Percentiles rank a stretch among this genome's conserved stretches.
These are phyloP conservation scores for Russula brevipes DNA, from an alignment of 768 basidiomycete species.

Conservation along the genomic window DNA sequence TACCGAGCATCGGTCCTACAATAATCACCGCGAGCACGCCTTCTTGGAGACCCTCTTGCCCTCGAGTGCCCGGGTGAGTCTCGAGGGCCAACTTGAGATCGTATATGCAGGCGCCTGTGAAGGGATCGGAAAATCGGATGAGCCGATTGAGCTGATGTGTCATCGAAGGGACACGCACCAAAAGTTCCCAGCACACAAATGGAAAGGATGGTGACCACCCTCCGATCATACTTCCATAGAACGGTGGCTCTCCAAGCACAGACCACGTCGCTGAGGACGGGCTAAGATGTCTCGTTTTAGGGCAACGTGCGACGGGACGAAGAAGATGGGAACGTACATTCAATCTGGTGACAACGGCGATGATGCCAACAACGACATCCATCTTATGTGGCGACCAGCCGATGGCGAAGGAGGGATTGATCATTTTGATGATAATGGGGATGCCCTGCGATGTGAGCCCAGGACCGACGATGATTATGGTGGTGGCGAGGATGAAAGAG, in stretches of 20 bases:
- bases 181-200: slow-evolving; percentile 8
- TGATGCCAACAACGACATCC: neutral
- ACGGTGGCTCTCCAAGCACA: slow-evolving; percentile 18
- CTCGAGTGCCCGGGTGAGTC: neutral
- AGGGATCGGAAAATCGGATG: neutral
- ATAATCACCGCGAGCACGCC: slow-evolving; percentile 13
- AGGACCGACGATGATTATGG: slow-evolving; percentile 1
- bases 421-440: slow-evolving; percentile 5
- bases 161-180: neutral
- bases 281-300: neutral
- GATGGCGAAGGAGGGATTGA: neutral
- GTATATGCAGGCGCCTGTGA: slow-evolving; percentile 1
- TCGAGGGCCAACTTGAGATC: slow-evolving; percentile 12
- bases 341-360: slow-evolving; percentile 2
- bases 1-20: slow-evolving; percentile 18
- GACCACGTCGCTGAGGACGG: slow-evolving; percentile 20
- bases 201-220: slow-evolving; percentile 8
- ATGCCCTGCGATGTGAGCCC: slow-evolving; percentile 6
- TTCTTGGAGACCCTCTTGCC: neutral
- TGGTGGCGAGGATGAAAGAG: slow-evolving; percentile 17
- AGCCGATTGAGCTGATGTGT: neutral
- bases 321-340: slow-evolving; percentile 7
- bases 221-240: slow-evolving; percentile 18
- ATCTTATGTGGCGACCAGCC: slow-evolving; percentile 17
- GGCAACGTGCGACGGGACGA: neutral